These are phyloP conservation scores for Prillingera fragicola DNA, from an alignment of 1,284 basidiomycete genomes.

Conservation along the genomic window DNA sequence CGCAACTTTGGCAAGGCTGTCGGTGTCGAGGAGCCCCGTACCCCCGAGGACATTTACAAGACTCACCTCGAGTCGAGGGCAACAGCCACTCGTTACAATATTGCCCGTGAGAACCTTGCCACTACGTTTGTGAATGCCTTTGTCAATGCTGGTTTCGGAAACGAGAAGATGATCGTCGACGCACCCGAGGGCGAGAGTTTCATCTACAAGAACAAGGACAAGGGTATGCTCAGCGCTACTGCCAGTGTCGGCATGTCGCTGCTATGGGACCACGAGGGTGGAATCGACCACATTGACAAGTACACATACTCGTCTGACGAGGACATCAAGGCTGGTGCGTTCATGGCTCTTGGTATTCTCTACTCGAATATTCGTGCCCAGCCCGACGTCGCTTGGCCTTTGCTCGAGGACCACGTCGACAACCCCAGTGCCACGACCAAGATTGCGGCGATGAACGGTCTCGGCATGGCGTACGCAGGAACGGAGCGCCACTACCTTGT, in stretches of 20 bases:
- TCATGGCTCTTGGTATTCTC: conserved; percentile 90
- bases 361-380: conserved; percentile 88
- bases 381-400: conserved; percentile 85
- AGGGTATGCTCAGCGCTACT: conserved; percentile 94
- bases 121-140: conserved; percentile 99
- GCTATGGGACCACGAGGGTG: conserved; percentile 94
- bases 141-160: conserved; percentile 97
- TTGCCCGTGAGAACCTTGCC: conserved; percentile 88
- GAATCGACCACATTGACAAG: conserved; percentile 92
- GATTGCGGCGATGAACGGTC: conserved; percentile 78
- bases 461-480: conserved; percentile 91
- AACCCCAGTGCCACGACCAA: conserved; percentile 79
- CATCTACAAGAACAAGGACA: conserved; percentile 99
- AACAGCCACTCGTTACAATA: conserved; percentile 71
- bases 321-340: conserved; percentile 94
- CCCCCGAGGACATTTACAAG: conserved; percentile 96
- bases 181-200: conserved; percentile 94
- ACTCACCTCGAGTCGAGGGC: conserved; percentile 82
- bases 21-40: conserved; percentile 82
- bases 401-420: conserved; percentile 86
- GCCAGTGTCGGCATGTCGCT: conserved; percentile 89
- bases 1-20: conserved; percentile 91
- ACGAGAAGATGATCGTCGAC: conserved; percentile 96
- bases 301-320: conserved; percentile 96
- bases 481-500: conserved; percentile 83